Base-by-base conservation (phyloP, 306 rosid species). In the Rosa chinensis region DNA sequence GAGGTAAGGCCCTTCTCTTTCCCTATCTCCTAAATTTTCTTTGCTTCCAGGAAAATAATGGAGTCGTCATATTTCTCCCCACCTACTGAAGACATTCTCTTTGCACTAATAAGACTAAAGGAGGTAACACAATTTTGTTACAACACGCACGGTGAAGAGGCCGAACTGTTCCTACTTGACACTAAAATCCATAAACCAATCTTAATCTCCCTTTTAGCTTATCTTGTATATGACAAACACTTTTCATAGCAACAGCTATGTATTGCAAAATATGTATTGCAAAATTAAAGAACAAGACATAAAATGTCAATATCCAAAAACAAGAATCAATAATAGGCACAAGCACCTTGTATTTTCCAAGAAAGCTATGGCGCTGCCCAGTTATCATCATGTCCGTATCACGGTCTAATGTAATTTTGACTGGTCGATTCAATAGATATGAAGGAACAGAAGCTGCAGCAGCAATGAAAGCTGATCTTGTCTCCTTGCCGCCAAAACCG, bases 401-500 rank as follows among this genome's bases (percentile, higher is more conserved):
- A 78, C 98, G 91, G 85, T 91, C 99, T 77, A 95, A 82, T 6
- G 92, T 91, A 77, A 94, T 77, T 84, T 95, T 95, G 80, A 95
- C 97, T 2, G 94, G 93, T 48, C 82, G 90, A 88, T 86, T 91
- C 83, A 95, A 84, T 63, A 91, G 88, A 90, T 87, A 95, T 10
- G 99, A 89, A 16, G 99, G 98, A 76, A 95, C 86, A 75, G 97
- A 85, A 80, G 95, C 99, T 16, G 88, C 99, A 11, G 98, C 98
- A 84, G 97, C 89, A 83, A 91, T 20, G 74, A 88, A 77, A 79
- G 97, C 93, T 35, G 98, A 86, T 83, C 98, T 91, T 69, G 99
- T 95, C 90, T 95, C 99, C 90, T 95, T 95, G 47, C 99, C 98
- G 35, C 99, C 99, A 84, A 95, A 95, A 77, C 98, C 99, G 83